These are phyloP conservation scores for Clitopilus hobsonii DNA, from an alignment of 768 basidiomycete species.

Conservation along the genomic window DNA sequence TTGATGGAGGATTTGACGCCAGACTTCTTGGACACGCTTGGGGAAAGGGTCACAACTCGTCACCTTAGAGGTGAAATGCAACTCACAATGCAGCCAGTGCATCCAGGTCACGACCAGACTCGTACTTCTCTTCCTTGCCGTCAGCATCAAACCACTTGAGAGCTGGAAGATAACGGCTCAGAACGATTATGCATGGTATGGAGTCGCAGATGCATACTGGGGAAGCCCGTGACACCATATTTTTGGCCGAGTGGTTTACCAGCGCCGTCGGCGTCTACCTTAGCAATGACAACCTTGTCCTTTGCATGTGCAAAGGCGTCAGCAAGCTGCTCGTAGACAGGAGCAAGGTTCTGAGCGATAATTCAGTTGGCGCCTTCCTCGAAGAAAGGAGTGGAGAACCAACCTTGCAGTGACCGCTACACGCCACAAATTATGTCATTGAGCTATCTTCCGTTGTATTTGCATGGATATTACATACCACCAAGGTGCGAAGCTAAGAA, in stretches of 20 bases:
- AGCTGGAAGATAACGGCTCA: constrained; percentile 41
- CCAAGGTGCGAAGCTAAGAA: constrained; percentile 77
- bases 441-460: not conserved
- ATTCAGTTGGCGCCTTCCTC: constrained; percentile 3
- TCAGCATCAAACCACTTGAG: constrained; percentile 86
- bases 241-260: constrained; percentile 74
- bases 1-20: constrained; percentile 87
- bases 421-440: not conserved
- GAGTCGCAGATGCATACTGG: constrained; percentile 54
- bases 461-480: constrained; percentile 45
- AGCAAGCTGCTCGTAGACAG: constrained; percentile 82
- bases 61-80: not conserved
- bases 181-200: not conserved
- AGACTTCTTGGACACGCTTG: constrained; percentile 68
- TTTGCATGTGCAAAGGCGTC: constrained; percentile 78
- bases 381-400: constrained; percentile 4
- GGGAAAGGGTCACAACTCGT: not conserved
- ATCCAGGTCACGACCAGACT: constrained; percentile 78
- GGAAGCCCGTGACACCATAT: constrained; percentile 81
- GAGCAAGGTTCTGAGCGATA: constrained; percentile 75
- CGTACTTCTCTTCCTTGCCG: constrained; percentile 65
- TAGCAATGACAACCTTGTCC: constrained; percentile 84
- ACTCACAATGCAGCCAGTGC: constrained; percentile 71
- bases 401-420: constrained; percentile 86
- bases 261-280: constrained; percentile 88